phyloP scores from a whole-genome alignment of 148 eudicot species.

The Spergularia bocconei region DNA sequence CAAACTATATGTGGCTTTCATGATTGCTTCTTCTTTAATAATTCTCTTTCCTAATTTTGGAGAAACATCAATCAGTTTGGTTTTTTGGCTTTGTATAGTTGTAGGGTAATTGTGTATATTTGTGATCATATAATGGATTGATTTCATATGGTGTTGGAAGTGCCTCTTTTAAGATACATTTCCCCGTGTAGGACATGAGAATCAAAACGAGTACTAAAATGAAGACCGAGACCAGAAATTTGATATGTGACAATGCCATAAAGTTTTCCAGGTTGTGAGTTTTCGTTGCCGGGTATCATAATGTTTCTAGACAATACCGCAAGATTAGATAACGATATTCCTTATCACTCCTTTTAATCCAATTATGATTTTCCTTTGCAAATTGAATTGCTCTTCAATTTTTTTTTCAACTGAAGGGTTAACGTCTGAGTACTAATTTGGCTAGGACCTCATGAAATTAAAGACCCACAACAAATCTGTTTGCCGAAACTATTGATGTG shows the following conservation, averaged over 20 bases:
- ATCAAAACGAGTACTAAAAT: not conserved
- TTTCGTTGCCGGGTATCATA: too few species aligned
- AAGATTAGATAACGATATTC: too few species aligned
- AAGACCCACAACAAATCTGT: slow-evolving; percentile 16
- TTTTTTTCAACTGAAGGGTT: not conserved
- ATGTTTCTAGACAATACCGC: too few species aligned
- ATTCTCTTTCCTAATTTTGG: slow-evolving; percentile 23
- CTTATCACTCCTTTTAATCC: too few species aligned
- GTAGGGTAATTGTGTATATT: not conserved
- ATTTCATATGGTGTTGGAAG: too few species aligned
- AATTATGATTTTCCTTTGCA: too few species aligned
- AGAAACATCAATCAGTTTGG: slow-evolving; percentile 9
- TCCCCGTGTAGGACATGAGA: not conserved
- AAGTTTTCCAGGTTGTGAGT: not conserved
- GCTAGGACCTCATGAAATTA: not conserved
- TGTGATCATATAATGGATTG: not conserved
- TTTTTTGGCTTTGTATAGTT: slow-evolving; percentile 7
- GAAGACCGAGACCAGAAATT: not conserved
- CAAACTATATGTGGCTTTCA: slow-evolving; percentile 26
- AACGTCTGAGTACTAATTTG: slow-evolving; percentile 9
- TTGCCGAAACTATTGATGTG: slow-evolving; percentile 26
- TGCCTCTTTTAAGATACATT: too few species aligned
- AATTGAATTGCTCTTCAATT: too few species aligned
- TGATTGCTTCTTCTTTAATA: slow-evolving; percentile 14
- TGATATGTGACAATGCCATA: not conserved